A percentile compares a stretch with the other conserved stretches of the same genome.
Conservation (phyloP, 106 monocot species). For the Xerophyta viscosa region DNA sequence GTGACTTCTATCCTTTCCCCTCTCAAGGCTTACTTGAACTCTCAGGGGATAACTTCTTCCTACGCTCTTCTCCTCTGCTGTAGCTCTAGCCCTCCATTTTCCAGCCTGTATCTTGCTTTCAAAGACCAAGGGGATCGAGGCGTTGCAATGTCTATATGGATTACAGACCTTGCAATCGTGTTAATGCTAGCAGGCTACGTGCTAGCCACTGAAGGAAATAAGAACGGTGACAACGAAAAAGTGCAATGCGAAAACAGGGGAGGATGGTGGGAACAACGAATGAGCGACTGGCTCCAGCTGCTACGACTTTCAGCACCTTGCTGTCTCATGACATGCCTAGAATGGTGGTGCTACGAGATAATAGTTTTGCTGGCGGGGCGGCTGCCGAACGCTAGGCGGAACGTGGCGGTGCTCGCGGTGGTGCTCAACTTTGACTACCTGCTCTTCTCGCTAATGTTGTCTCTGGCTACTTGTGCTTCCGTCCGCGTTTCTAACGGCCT, state of each 20-base stretch:
- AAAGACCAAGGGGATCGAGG: constrained; percentile 44
- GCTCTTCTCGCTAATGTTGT: constrained; percentile 57
- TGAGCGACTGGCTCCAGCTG: constrained; percentile 23
- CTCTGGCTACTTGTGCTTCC: constrained; percentile 55
- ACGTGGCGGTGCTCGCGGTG: constrained; percentile 45
- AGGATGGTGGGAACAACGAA: constrained; percentile 17
- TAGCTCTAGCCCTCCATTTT: constrained; percentile 49
- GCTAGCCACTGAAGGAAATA: constrained; percentile 21
- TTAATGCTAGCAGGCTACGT: constrained; percentile 49
- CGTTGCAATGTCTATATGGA: constrained; percentile 66
- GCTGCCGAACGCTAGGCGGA: constrained; percentile 32
- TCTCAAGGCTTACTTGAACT: constrained; percentile 74
- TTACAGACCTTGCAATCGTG: constrained; percentile 45
- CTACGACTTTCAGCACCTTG: constrained; percentile 31
- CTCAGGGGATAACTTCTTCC: constrained; percentile 78
- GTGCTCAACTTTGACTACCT: constrained; percentile 88
- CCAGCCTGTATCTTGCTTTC: constrained; percentile 47
- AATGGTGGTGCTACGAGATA: constrained; percentile 92
- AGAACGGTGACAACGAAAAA: neutral
- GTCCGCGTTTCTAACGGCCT: constrained; percentile 69
- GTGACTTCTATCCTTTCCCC: constrained; percentile 72
- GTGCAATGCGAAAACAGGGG: neutral
- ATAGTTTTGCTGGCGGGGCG: constrained; percentile 52
- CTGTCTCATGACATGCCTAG: constrained; percentile 56
- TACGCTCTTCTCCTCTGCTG: constrained; percentile 47